A percentile compares a stretch with the other conserved stretches of the same genome.
phyloP scores from a whole-genome alignment of 306 rosid species.

The Vigna reflexopilosa region DNA sequence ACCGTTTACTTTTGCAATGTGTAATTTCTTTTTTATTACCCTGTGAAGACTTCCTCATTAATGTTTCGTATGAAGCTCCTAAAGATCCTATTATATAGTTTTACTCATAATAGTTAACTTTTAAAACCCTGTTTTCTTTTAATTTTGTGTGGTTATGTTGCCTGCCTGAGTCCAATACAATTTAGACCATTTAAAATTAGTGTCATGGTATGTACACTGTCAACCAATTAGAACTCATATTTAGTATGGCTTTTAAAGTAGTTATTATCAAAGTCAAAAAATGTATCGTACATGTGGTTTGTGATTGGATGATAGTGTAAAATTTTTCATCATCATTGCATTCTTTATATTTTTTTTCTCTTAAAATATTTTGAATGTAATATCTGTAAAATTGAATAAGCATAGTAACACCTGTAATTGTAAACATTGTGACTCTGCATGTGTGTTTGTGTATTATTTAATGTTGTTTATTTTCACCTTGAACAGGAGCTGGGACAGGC shows the following conservation, averaged over 20 bases:
- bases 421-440: conserved; percentile 33
- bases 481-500: conserved; percentile 61
- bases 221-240: too few relatives aligned
- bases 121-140: conserved; percentile 29
- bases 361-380: conserved; percentile 34
- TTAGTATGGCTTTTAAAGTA: too few relatives aligned
- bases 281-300: too few relatives aligned
- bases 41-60: neutral
- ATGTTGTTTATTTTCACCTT: conserved; percentile 38
- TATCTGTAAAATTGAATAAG: neutral
- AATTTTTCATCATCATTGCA: too few relatives aligned
- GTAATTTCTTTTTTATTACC: neutral
- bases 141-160: conserved; percentile 19
- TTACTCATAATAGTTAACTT: neutral
- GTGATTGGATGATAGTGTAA: too few relatives aligned
- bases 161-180: conserved; percentile 8
- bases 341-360: too few relatives aligned
- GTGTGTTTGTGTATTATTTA: conserved; percentile 22
- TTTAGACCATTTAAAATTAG: neutral
- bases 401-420: conserved; percentile 24
- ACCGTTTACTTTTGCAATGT: neutral
- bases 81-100: neutral
- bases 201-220: too few relatives aligned
- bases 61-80: neutral
- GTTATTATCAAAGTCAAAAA: too few relatives aligned